Conservation (phyloP, 2,329 filamentous ascomycete species). For the Aspergillus quadricinctus region DNA sequence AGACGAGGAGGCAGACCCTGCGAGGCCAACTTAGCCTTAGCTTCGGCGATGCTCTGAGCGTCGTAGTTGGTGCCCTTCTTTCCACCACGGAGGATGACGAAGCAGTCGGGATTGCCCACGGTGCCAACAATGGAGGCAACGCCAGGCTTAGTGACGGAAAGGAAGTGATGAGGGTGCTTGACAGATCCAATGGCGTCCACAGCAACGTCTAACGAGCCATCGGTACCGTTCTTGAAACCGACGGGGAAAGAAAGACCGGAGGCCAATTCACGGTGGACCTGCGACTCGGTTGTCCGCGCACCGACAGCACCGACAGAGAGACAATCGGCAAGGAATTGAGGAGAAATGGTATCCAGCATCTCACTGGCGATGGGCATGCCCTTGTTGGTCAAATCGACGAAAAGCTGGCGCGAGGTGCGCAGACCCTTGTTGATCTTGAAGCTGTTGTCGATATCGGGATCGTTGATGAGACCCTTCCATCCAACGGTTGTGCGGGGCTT, state of each 20-base stretch:
- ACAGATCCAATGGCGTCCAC: constrained; percentile 95
- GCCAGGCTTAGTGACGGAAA: constrained; percentile 95
- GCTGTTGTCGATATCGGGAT: constrained; percentile 95
- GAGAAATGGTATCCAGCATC: constrained; percentile 97
- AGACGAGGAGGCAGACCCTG: constrained; percentile 70
- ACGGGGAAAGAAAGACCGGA: constrained; percentile 95
- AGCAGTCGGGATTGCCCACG: constrained; percentile 92
- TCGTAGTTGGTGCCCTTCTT: constrained; percentile 95
- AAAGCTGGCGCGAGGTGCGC: constrained; percentile 79
- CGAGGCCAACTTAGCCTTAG: constrained; percentile 72
- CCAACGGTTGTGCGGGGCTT: constrained; percentile 97
- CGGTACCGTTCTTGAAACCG: constrained; percentile 99
- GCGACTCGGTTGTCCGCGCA: constrained; percentile 92
- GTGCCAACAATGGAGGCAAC: constrained; percentile 94
- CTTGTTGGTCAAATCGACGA: constrained; percentile 82
- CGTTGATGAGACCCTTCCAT: constrained; percentile 98
- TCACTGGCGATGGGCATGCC: constrained; percentile 97
- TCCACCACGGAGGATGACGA: constrained; percentile 89
- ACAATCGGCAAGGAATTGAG: constrained; percentile 91
- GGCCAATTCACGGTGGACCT: constrained; percentile 90
- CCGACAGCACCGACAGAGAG: constrained; percentile 90
- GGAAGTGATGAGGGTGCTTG: constrained; percentile 88
- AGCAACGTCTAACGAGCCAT: constrained; percentile 81
- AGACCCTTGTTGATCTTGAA: constrained; percentile 99
- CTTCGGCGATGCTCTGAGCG: constrained; percentile 73